These are phyloP conservation scores for Candida taoyuanica DNA, from an alignment of 805 yeast genomes.

Conservation along the genomic window DNA sequence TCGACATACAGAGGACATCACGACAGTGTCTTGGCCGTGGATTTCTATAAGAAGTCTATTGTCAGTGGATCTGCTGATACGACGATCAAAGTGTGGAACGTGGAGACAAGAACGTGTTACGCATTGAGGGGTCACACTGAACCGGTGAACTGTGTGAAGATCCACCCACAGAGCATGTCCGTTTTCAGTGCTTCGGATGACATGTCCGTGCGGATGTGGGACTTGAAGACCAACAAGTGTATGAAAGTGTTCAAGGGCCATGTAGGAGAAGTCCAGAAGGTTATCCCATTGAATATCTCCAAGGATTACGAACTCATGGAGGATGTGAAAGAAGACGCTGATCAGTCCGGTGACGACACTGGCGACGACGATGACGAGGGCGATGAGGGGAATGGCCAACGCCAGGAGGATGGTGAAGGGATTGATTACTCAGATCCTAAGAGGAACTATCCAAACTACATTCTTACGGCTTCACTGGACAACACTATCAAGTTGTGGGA, in stretches of 20 bases:
- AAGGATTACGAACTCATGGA: constrained; percentile 51
- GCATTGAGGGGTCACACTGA: constrained; percentile 91
- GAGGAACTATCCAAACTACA: constrained; percentile 66
- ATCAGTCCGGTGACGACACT: constrained; percentile 14
- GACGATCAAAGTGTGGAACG: constrained; percentile 95
- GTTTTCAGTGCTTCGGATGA: constrained; percentile 90
- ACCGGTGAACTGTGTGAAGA: constrained; percentile 86
- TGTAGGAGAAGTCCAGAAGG: constrained; percentile 90
- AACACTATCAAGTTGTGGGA: constrained; percentile 94
- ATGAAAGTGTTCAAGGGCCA: constrained; percentile 80
- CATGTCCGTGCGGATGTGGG: constrained; percentile 93
- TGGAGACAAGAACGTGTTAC: constrained; percentile 86
- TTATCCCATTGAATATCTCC: constrained; percentile 75
- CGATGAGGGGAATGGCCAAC: constrained; percentile 21
- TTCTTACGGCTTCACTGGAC: constrained; percentile 83
- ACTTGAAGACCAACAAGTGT: constrained; percentile 73
- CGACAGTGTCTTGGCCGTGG: constrained; percentile 80
- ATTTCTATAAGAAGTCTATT: constrained; percentile 72
- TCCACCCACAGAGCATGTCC: constrained; percentile 73
- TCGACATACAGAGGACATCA: constrained; percentile 92
- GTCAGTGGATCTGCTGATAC: constrained; percentile 93
- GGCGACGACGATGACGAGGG: constrained; percentile 16
- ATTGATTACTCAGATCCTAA: constrained; percentile 25
- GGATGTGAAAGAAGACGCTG: constrained; percentile 29
- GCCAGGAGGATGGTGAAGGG: constrained; percentile 19